Percentiles rank a stretch among this genome's conserved stretches.
Evolutionary conservation across 2,329 filamentous ascomycete genomes (phyloP).

Genomic region (Cyanodermella asteris): DNA sequence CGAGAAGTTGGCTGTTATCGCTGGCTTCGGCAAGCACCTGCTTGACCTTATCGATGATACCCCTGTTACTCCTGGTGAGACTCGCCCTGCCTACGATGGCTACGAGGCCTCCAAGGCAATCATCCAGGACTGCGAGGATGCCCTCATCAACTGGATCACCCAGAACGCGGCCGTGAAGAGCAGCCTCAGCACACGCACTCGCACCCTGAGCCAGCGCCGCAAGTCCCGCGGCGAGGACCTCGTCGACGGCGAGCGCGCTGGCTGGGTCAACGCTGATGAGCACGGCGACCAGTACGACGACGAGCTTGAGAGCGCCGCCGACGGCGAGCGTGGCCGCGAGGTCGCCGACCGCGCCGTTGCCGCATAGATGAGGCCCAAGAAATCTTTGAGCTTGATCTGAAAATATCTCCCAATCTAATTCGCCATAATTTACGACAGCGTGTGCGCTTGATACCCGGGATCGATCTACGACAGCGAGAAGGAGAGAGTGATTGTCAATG

Average conservation of each 20-base stretch:
- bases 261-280: constrained; percentile 58
- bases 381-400: too few relatives aligned
- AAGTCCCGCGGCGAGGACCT: constrained; percentile 4
- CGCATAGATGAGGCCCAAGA: too few relatives aligned
- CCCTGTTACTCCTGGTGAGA: constrained; percentile 92
- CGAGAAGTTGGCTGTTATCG: constrained; percentile 95
- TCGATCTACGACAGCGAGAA: too few relatives aligned
- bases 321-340: too few relatives aligned
- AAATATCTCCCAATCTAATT: too few relatives aligned
- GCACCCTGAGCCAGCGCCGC: constrained; percentile 54
- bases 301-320: constrained; percentile 6
- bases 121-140: constrained; percentile 96
- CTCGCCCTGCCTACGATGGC: constrained; percentile 82
- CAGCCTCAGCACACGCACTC: constrained; percentile 68
- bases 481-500: too few relatives aligned
- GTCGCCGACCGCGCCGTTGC: too few relatives aligned
- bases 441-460: too few relatives aligned
- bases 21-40: constrained; percentile 94
- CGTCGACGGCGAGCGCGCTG: constrained; percentile 49
- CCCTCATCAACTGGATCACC: constrained; percentile 89
- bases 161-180: constrained; percentile 74
- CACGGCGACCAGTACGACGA: constrained; percentile 19
- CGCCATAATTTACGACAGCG: too few relatives aligned
- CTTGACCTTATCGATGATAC: constrained; percentile 91
- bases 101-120: constrained; percentile 98